These are phyloP conservation scores for Penicillium argentinense DNA, from an alignment of 495 filamentous ascomycete genomes.

Conservation along the genomic window DNA sequence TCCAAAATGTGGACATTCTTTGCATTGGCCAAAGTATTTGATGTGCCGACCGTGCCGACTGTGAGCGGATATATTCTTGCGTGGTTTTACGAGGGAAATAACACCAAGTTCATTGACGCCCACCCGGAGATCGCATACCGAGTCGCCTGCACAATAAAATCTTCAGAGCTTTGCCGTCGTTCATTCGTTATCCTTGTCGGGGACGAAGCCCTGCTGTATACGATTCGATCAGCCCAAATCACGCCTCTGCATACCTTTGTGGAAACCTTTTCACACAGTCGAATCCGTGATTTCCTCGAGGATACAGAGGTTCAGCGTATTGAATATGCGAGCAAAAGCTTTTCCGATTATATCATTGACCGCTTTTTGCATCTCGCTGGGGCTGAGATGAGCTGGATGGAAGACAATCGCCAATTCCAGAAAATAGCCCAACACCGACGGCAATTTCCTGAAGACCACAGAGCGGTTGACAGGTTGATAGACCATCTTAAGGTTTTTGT, in stretches of 20 bases:
- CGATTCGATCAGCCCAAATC: conserved; percentile 14
- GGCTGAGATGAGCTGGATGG: conserved; percentile 44
- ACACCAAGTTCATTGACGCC: conserved; percentile 45
- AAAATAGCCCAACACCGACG: conserved; percentile 16
- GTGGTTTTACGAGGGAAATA: conserved; percentile 48
- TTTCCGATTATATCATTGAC: conserved; percentile 35
- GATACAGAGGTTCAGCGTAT: conserved; percentile 48
- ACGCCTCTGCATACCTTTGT: conserved; percentile 16
- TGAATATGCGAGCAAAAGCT: conserved; percentile 51
- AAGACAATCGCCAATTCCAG: conserved; percentile 24
- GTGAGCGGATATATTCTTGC: conserved; percentile 39
- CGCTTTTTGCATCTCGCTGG: conserved; percentile 37
- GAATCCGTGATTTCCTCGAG: conserved; percentile 34
- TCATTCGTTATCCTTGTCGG: conserved; percentile 50
- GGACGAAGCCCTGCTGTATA: conserved; percentile 42
- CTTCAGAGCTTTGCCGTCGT: conserved; percentile 36
- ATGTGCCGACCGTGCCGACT: conserved; percentile 39
- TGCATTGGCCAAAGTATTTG: conserved; percentile 56
- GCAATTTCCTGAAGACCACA: conserved; percentile 8
- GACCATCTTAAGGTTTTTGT: conserved; percentile 29
- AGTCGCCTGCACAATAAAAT: conserved; percentile 45
- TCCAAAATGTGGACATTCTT: conserved; percentile 63
- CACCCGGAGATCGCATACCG: conserved; percentile 47
- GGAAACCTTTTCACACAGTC: conserved; percentile 16
- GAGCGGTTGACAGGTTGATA: conserved; percentile 15